These are phyloP conservation scores for Solanum rostratum DNA, from an alignment of 257 asterid species.

Conservation along the genomic window DNA sequence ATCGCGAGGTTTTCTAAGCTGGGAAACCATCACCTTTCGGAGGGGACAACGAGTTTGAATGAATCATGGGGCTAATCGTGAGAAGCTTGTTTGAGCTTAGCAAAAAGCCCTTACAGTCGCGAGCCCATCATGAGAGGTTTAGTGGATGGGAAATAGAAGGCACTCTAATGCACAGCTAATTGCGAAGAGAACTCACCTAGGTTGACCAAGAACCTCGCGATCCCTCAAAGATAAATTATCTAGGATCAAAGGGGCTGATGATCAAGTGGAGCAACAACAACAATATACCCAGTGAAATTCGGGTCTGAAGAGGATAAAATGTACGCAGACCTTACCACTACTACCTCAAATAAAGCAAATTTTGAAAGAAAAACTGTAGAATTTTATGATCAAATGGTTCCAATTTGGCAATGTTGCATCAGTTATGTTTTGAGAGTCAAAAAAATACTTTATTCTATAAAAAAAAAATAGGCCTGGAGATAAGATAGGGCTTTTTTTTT, in stretches of 20 bases:
- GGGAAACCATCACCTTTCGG: neutral
- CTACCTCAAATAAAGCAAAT: too few relatives aligned
- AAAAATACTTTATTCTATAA: neutral
- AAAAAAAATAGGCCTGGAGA: neutral
- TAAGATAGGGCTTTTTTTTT: neutral
- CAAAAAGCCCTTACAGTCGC: neutral
- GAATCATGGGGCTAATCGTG: neutral
- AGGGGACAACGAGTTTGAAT: neutral
- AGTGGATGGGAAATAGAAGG: neutral
- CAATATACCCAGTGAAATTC: too few relatives aligned
- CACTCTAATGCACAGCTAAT: neutral
- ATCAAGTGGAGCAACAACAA: too few relatives aligned
- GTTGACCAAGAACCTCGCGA: neutral
- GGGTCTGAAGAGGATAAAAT: too few relatives aligned
- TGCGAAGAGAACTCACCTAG: neutral
- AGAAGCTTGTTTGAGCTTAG: neutral
- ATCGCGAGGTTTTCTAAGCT: neutral
- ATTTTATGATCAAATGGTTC: too few relatives aligned
- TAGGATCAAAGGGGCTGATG: too few relatives aligned
- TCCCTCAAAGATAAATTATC: too few relatives aligned
- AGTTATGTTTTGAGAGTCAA: neutral
- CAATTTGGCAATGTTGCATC: too few relatives aligned
- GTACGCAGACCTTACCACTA: too few relatives aligned
- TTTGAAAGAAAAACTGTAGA: too few relatives aligned
- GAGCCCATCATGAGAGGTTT: neutral